Evolutionary conservation across 2,329 filamentous ascomycete species (phyloP).

Genomic region (Escovopsis weberi): DNA sequence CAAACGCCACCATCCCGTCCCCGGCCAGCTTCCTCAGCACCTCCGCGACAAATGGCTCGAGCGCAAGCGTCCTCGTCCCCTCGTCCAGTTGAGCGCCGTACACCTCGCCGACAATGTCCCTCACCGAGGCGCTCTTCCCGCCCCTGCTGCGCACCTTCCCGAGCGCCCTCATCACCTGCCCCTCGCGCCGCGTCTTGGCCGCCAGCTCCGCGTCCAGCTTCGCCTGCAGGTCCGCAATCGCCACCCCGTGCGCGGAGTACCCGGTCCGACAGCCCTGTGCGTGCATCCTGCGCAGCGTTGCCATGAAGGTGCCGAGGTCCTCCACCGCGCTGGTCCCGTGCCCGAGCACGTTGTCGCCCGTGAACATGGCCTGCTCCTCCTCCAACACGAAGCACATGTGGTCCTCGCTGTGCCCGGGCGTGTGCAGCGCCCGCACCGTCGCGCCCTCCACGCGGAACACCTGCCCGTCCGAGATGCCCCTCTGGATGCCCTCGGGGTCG

Average conservation of each 20-base stretch:
- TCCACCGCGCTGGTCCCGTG: conserved; percentile 64
- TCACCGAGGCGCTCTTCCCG: conserved; percentile 22
- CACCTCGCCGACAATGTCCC: conserved; percentile 27
- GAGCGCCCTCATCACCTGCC: conserved; percentile 22
- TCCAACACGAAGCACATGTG: conserved; percentile 49
- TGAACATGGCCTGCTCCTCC: conserved; percentile 57
- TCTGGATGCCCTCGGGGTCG: conserved; percentile 27
- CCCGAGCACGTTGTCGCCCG: conserved; percentile 60
- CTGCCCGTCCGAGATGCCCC: conserved; percentile 30
- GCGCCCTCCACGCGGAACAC: conserved; percentile 36
- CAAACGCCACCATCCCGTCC: conserved; percentile 27
- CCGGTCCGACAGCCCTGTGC: conserved; percentile 26
- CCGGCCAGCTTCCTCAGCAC: conserved; percentile 27
- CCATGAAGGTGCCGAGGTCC: conserved; percentile 46
- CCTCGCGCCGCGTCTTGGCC: conserved; percentile 24
- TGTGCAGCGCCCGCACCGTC: conserved; percentile 47
- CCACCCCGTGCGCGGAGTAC: conserved; percentile 51
- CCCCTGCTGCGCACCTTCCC: conserved; percentile 7
- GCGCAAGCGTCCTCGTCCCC: conserved; percentile 18
- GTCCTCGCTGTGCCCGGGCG: conserved; percentile 56
- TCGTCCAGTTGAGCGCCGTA: conserved; percentile 24
- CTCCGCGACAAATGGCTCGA: conserved; percentile 30
- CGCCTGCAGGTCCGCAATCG: conserved; percentile 33
- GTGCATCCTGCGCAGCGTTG: conserved; percentile 46
- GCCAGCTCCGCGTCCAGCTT: conserved; percentile 17